A percentile compares a stretch with the other conserved stretches of the same genome.
These are phyloP conservation scores for Scheffersomyces coipomensis DNA, from an alignment of 805 yeast species.

Conservation along the genomic window DNA sequence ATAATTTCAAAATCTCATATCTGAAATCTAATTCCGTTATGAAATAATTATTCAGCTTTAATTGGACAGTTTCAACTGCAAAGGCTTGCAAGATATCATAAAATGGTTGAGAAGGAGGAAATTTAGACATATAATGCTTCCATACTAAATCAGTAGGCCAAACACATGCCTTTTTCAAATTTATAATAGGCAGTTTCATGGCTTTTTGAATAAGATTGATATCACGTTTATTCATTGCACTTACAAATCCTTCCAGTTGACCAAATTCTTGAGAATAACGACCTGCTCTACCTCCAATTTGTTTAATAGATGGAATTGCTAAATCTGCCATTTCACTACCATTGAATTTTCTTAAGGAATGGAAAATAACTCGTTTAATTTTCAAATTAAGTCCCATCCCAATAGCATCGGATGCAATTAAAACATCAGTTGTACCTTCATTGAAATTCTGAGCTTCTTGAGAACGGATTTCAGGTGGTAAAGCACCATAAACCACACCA, in stretches of 20 bases:
- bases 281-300: slow-evolving; percentile 97
- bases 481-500: slow-evolving; percentile 90
- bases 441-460: slow-evolving; percentile 82
- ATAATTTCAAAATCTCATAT: slow-evolving; percentile 39
- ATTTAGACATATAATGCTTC: slow-evolving; percentile 60
- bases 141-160: slow-evolving; percentile 82
- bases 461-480: slow-evolving; percentile 93
- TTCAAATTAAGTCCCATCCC: slow-evolving; percentile 96
- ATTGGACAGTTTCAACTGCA: slow-evolving; percentile 32
- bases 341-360: slow-evolving; percentile 65
- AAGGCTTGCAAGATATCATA: slow-evolving; percentile 48
- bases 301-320: slow-evolving; percentile 71
- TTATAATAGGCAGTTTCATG: slow-evolving; percentile 50
- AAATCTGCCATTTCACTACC: slow-evolving; percentile 53
- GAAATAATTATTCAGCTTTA: slow-evolving; percentile 23
- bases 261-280: slow-evolving; percentile 48
- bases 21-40: slow-evolving; percentile 39
- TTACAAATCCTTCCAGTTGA: slow-evolving; percentile 47
- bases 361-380: slow-evolving; percentile 77
- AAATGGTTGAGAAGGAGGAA: slow-evolving; percentile 50
- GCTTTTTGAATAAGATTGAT: slow-evolving; percentile 44
- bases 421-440: slow-evolving; percentile 71
- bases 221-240: slow-evolving; percentile 48
- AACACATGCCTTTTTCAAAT: slow-evolving; percentile 60
- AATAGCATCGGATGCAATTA: slow-evolving; percentile 94